phyloP scores from a whole-genome alignment of 441 rosid genomes.

The Capsella rubella region DNA sequence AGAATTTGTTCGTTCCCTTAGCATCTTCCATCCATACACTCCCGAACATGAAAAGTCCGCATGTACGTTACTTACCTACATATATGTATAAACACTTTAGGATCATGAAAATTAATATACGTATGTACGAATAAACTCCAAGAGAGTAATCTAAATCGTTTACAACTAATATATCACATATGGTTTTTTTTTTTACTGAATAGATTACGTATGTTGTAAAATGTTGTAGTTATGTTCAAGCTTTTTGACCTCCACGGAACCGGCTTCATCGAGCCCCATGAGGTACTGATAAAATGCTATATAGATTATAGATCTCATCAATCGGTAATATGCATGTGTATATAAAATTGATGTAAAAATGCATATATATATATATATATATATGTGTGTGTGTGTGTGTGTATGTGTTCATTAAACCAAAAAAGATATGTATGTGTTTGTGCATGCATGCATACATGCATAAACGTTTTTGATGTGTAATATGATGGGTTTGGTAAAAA shows the following conservation, averaged over 20 bases:
- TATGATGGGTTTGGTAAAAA: not conserved
- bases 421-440: too few relatives aligned
- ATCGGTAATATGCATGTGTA: not conserved
- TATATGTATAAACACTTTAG: not conserved
- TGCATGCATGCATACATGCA: too few relatives aligned
- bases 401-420: too few relatives aligned
- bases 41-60: constrained; percentile 57
- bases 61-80: constrained; percentile 51
- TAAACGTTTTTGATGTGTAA: not conserved
- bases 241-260: constrained; percentile 44
- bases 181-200: too few relatives aligned
- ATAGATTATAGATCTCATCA: not conserved
- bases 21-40: constrained; percentile 75
- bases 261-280: constrained; percentile 38
- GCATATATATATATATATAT: too few relatives aligned
- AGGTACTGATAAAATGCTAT: constrained; percentile 22
- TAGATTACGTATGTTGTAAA: constrained; percentile 1
- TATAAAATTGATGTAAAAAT: too few relatives aligned
- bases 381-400: too few relatives aligned
- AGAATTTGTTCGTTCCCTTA: constrained; percentile 74
- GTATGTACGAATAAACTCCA: not conserved
- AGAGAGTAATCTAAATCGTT: not conserved
- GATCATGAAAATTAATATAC: not conserved
- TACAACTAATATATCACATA: not conserved
- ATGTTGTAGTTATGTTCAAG: constrained; percentile 41